Conservation (phyloP, 2,329 filamentous ascomycete species). For the Trichophyton equinum region DNA sequence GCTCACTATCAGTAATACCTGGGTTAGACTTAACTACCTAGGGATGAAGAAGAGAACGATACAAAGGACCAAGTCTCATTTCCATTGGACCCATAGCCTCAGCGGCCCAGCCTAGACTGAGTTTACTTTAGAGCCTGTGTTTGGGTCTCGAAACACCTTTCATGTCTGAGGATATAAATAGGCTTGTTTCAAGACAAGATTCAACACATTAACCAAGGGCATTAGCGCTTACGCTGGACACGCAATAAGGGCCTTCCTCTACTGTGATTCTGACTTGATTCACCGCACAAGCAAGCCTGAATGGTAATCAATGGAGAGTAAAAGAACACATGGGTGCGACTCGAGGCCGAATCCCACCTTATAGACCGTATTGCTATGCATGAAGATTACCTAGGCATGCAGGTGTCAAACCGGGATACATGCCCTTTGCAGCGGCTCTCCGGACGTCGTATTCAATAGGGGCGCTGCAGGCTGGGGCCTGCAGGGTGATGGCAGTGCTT, state of each 20-base stretch:
- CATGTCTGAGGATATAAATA: not conserved
- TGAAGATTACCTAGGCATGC: not conserved
- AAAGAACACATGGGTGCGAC: not conserved
- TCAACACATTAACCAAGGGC: not conserved
- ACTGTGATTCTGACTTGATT: not conserved
- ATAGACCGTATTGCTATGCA: not conserved
- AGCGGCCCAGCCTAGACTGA: no score
- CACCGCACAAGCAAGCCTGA: not conserved
- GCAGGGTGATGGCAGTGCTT: not conserved
- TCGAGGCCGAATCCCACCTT: not conserved
- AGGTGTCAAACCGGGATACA: not conserved
- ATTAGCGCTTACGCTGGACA: not conserved
- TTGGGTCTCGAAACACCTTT: not conserved
- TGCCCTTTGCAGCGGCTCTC: not conserved
- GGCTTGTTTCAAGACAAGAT: not conserved
- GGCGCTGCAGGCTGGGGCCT: not conserved
- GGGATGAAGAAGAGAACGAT: not conserved
- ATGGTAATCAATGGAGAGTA: not conserved
- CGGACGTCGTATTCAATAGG: not conserved
- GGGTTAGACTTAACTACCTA: not conserved
- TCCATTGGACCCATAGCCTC: not conserved
- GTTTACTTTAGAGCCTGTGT: no score
- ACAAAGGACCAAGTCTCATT: not conserved
- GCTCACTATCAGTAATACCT: not conserved
- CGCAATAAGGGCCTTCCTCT: not conserved